A percentile compares a stretch with the other conserved stretches of the same genome.
phyloP scores from a whole-genome alignment of 1,284 basidiomycete genomes.

The Sparassis latifolia region DNA sequence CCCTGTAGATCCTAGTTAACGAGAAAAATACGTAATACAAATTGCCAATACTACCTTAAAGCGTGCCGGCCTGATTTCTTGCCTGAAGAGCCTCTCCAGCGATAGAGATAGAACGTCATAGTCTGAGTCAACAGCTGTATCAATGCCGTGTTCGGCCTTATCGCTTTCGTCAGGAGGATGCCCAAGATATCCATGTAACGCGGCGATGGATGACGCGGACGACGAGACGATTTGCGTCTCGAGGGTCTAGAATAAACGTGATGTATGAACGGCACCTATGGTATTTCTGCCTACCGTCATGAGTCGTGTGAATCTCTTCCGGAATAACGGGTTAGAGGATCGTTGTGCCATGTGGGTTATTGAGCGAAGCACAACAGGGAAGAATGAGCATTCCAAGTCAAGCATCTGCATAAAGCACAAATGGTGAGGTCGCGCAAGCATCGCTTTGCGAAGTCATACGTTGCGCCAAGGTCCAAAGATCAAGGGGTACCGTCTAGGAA shows the following conservation, averaged over 20 bases:
- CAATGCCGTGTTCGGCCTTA: slow-evolving; percentile 2
- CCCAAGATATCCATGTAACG: not conserved
- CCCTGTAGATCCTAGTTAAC: not conserved
- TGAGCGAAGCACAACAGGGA: slow-evolving; percentile 44
- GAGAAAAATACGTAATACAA: not conserved
- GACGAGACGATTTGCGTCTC: too few species aligned
- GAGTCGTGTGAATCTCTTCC: slow-evolving; percentile 33
- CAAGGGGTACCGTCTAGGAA: slow-evolving; percentile 61
- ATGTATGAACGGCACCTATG: too few species aligned
- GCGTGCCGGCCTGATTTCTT: slow-evolving; percentile 25
- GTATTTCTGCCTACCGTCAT: too few species aligned
- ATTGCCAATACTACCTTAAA: not conserved
- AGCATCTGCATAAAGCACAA: slow-evolving; percentile 40
- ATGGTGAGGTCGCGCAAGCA: not conserved
- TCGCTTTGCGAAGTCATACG: slow-evolving; percentile 29
- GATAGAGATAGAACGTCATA: slow-evolving; percentile 33
- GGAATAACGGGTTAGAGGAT: slow-evolving; percentile 43
- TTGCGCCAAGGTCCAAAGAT: slow-evolving; percentile 64
- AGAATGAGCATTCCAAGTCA: slow-evolving; percentile 42
- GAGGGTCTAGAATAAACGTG: too few species aligned
- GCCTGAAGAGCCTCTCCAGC: slow-evolving; percentile 43
- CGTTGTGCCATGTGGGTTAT: slow-evolving; percentile 45
- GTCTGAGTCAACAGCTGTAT: slow-evolving; percentile 17
- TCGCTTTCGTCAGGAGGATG: not conserved
- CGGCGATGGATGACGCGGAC: not conserved